Evolutionary conservation across 768 basidiomycete genomes (phyloP), one percentile per base, ranked within the genome.

Genomic region (Daedaleopsis sinensis): DNA sequence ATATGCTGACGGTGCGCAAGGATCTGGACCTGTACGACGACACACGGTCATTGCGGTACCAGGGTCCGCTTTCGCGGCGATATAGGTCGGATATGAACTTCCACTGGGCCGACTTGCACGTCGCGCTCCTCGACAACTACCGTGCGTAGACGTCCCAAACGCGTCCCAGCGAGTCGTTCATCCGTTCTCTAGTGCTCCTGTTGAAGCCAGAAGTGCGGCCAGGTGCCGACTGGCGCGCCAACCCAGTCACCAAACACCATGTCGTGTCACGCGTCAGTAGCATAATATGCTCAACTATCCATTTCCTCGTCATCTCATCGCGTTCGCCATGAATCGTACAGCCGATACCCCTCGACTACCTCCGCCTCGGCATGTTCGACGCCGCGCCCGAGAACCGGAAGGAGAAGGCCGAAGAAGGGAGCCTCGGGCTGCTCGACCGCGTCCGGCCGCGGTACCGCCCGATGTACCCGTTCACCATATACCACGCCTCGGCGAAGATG

Each of bases 21-120:
- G 93, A 96, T 66, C 80, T 96, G 80, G 93, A 93, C 66, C 76
- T 93, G 27, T 87, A 88, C 62, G 84, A 90, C 62, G 87, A 92
- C 52, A 87, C 84, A 48, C 82, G 94, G 37, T 87, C 88, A 23
- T 70, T 96, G 49, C 78, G 91, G 3, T 80, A 90, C 72, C 80
- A 86, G 4, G 88, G 90, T 7, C 76, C 84, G 18, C 79, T 94
- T 18, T 80, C 80, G 21, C 79, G 93, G 60, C 78, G 82, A 56
- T 80, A 79, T 53, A 81, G 84, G 56, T 82, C 83, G 0, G 93
- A 94, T 23, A 80, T 84, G 36, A 82, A 83, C 43, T 21, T 59
- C 27, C 58, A 64, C 13, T 95, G 94, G 93, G 78, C 73, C 35
- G 89, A 91, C 60, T 74, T 90, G 46, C 79, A 82, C 37, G 84